Evolutionary conservation across 2,329 filamentous ascomycete genomes (phyloP), one percentile per base, ranked within the genome.

Genomic region (Fusarium bactridioides): DNA sequence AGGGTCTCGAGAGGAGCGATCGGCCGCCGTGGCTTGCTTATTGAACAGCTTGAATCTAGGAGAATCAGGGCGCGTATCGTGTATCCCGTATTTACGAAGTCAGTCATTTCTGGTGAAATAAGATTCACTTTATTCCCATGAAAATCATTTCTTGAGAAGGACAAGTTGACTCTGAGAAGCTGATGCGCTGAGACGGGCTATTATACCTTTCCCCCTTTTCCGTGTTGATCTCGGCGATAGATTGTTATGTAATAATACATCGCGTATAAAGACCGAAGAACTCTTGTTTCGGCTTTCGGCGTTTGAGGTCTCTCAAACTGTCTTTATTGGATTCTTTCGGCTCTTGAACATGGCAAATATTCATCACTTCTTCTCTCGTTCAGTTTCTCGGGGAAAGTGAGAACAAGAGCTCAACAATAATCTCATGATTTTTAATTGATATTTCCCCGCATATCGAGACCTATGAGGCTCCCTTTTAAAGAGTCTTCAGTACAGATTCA

Each of bases 361-460:
- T 23, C 16, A 4, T n/a, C 29, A 12, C 29, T 35, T 31, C 27
- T 29, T 50, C 13, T 48, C 43, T 38, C 15, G 13, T 47, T 37
- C 25, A 27, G 27, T 37, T 43, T n/a, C 31, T 35, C 37, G 43
- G 43, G 15, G 23, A 23, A 45, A 53, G 44, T 33, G 60, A 37
- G 35, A 60, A n/a, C n/a, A 31, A 21, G 16, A 18, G 38, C 19
- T 45, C 29, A 47, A 44, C 29, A 31, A 41, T 23, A 13, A 55
- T 31, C 31, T 38, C 40, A 50, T 45, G 33, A 31, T 37, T 25
- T 48, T 21, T 7, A 25, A 60, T 38, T 33, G 47, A 55, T 62
- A 67, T 41, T 54, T 48, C 63, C 62, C 63, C 55, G 63, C 64
- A 67, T 41, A 27, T n/a, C 31, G 47, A 23, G 27, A 62, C 64